phyloP scores from a whole-genome alignment of 495 filamentous ascomycete species.

The Podospora fimiseda region DNA sequence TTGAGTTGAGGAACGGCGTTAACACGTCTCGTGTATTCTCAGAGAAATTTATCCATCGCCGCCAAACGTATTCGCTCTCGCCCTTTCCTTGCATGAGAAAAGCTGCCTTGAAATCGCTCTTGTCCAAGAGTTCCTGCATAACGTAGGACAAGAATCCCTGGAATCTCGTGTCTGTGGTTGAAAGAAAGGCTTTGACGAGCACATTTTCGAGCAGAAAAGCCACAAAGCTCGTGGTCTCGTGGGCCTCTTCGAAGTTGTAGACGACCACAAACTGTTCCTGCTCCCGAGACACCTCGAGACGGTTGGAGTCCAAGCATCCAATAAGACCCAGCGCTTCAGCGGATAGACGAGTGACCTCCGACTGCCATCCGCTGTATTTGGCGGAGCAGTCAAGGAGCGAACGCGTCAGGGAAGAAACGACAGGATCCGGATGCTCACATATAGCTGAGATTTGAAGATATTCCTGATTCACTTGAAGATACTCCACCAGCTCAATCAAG shows the following conservation, averaged over 20 bases:
- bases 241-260: conserved; percentile 73
- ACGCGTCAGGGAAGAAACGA: conserved; percentile 63
- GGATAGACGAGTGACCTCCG: conserved; percentile 62
- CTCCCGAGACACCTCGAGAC: conserved; percentile 71
- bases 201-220: conserved; percentile 79
- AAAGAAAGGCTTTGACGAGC: conserved; percentile 83
- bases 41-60: conserved; percentile 70
- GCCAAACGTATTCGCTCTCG: conserved; percentile 34
- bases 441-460: conserved; percentile 77
- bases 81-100: conserved; percentile 24
- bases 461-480: conserved; percentile 64
- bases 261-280: conserved; percentile 74
- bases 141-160: conserved; percentile 88
- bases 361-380: conserved; percentile 63
- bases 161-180: conserved; percentile 73
- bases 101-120: conserved; percentile 61
- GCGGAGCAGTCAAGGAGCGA: conserved; percentile 77
- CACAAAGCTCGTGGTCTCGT: conserved; percentile 80
- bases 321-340: conserved; percentile 78
- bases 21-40: conserved; percentile 69
- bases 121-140: conserved; percentile 85
- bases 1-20: conserved; percentile 78
- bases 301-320: conserved; percentile 86
- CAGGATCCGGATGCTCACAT: conserved; percentile 75
- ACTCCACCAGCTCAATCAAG: conserved; percentile 66